These are phyloP conservation scores for Austropuccinia psidii DNA, from an alignment of 1,284 basidiomycete species.

Conservation along the genomic window DNA sequence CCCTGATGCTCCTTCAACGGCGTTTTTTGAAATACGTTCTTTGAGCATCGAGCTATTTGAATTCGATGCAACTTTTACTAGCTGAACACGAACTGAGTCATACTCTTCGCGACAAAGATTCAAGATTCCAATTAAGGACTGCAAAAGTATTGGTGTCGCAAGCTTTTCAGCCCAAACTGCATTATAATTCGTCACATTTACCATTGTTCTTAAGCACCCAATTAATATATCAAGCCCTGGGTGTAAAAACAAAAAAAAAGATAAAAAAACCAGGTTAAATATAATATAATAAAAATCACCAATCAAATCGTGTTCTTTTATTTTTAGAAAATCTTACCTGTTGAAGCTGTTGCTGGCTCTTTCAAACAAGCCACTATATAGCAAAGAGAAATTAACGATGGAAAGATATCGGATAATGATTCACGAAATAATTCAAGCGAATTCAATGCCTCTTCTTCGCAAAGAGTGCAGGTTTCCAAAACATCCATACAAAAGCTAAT, in stretches of 20 bases:
- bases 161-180: not conserved
- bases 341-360: not conserved
- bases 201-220: slow-evolving; percentile 25
- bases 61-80: not conserved
- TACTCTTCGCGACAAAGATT: slow-evolving; percentile 23
- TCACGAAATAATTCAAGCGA: not conserved
- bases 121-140: slow-evolving; percentile 5
- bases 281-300: not conserved
- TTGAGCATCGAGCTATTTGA: not conserved
- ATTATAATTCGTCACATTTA: slow-evolving; percentile 28
- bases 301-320: too few relatives aligned
- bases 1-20: too few relatives aligned
- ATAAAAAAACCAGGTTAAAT: not conserved
- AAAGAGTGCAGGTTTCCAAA: slow-evolving; percentile 25
- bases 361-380: slow-evolving; percentile 9
- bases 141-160: not conserved
- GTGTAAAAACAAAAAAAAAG: not conserved
- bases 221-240: slow-evolving; percentile 17
- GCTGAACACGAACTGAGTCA: not conserved
- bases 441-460: slow-evolving; percentile 25
- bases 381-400: slow-evolving; percentile 13
- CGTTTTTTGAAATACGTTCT: too few relatives aligned
- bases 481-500: slow-evolving; percentile 22
- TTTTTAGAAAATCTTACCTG: slow-evolving; percentile 2
- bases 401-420: not conserved